Conservation (phyloP, 2,329 filamentous ascomycete species). For the Epichloe scottii region DNA sequence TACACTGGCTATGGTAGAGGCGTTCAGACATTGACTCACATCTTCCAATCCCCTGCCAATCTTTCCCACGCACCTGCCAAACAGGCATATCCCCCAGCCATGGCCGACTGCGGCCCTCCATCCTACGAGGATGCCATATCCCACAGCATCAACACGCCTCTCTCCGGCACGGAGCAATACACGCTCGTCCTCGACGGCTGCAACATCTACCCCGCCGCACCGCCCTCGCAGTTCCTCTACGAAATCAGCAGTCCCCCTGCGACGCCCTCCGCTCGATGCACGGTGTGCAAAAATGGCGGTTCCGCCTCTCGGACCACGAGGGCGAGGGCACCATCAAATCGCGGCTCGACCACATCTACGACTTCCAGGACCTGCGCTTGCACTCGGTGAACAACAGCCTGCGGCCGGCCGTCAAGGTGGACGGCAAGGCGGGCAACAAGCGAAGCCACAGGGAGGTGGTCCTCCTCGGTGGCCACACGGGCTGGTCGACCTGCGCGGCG, state of each 20-base stretch:
- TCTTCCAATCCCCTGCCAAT: too few relatives aligned
- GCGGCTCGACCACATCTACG: constrained; percentile 18
- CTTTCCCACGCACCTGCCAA: neutral
- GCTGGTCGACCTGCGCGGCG: constrained; percentile 11
- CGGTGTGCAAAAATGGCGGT: constrained; percentile 16
- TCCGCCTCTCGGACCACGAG: constrained; percentile 8
- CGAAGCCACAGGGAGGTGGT: constrained; percentile 10
- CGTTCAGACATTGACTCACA: too few relatives aligned
- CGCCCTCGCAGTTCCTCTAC: constrained; percentile 12
- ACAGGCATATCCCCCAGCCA: neutral
- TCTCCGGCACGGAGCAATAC: neutral
- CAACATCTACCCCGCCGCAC: constrained; percentile 11
- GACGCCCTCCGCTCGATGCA: constrained; percentile 11
- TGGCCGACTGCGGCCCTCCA: neutral
- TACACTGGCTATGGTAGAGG: too few relatives aligned
- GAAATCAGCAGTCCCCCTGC: constrained; percentile 12
- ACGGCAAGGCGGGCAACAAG: constrained; percentile 12
- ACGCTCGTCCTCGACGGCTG: constrained; percentile 12
- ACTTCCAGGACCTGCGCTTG: constrained; percentile 9
- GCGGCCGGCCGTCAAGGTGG: constrained; percentile 9
- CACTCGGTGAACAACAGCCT: neutral
- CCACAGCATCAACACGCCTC: neutral
- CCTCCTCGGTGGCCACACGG: constrained; percentile 10
- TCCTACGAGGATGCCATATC: constrained; percentile 3
- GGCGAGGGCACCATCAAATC: constrained; percentile 9